These are phyloP conservation scores for Aspergillus melleus DNA, from an alignment of 2,329 filamentous ascomycete species.

Conservation along the genomic window DNA sequence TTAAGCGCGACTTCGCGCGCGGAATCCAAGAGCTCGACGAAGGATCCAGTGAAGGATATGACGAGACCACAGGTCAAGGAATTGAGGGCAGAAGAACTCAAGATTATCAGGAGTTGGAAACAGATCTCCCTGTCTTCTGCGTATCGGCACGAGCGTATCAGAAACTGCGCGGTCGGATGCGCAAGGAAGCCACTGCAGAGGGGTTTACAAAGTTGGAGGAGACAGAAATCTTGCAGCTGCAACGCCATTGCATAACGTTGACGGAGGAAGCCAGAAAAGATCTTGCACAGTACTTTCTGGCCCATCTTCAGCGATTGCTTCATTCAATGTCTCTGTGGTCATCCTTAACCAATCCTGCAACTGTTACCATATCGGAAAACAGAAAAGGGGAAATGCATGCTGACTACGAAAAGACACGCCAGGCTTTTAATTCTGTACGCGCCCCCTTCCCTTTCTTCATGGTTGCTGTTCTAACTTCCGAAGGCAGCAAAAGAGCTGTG, in stretches of 20 bases:
- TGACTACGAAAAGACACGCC: neutral
- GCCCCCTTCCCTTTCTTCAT: conserved; percentile 6
- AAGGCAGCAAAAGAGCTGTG: too few species aligned
- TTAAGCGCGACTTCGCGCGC: conserved; percentile 7
- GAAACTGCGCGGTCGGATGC: conserved; percentile 57
- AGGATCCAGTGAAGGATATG: conserved; percentile 29
- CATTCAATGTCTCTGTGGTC: conserved; percentile 56
- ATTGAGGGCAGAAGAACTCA: conserved; percentile 37
- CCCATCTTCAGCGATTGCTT: conserved; percentile 51
- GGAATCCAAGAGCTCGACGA: conserved; percentile 3
- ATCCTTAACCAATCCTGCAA: conserved; percentile 16
- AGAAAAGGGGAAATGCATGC: conserved; percentile 5
- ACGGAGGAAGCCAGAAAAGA: conserved; percentile 52
- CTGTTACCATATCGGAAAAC: neutral
- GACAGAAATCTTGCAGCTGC: conserved; percentile 61
- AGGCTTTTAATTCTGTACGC: neutral
- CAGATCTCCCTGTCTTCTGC: conserved; percentile 62
- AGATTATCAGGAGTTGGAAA: conserved; percentile 60
- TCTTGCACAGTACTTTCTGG: conserved; percentile 53
- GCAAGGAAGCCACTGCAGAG: conserved; percentile 52
- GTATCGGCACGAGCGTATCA: conserved; percentile 65
- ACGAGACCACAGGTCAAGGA: conserved; percentile 27
- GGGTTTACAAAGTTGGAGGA: conserved; percentile 56
- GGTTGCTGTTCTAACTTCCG: too few species aligned
- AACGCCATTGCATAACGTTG: conserved; percentile 59